A percentile compares a stretch with the other conserved stretches of the same genome.
phyloP scores from a whole-genome alignment of 1,284 basidiomycete genomes.

The Irpex sp. region DNA sequence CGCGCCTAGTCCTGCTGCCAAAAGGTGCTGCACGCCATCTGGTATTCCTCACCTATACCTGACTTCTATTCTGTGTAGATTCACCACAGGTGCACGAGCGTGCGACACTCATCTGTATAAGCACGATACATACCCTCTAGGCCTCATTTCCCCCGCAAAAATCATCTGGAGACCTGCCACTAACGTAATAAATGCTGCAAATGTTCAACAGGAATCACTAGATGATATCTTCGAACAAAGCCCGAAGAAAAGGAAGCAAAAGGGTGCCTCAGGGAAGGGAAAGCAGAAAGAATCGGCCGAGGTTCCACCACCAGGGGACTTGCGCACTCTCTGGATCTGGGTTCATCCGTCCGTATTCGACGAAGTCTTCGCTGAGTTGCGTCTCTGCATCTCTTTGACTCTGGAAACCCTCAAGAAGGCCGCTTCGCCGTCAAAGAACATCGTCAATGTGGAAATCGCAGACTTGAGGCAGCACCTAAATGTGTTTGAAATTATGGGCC shows the following conservation, averaged over 20 bases:
- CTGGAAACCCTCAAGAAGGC: slow-evolving; percentile 40
- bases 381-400: slow-evolving; percentile 43
- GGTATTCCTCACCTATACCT: not conserved
- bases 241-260: too few species aligned
- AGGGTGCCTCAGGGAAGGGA: slow-evolving; percentile 13
- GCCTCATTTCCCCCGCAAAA: slow-evolving; percentile 66
- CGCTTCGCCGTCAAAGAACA: slow-evolving; percentile 22
- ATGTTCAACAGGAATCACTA: slow-evolving; percentile 16
- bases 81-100: slow-evolving; percentile 49
- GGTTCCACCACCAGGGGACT: slow-evolving; percentile 3
- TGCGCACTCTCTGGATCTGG: slow-evolving; percentile 67
- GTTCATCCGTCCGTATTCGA: slow-evolving; percentile 74
- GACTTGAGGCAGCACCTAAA: slow-evolving; percentile 72
- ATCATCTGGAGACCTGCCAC: slow-evolving; percentile 66
- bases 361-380: slow-evolving; percentile 50
- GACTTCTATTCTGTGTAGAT: slow-evolving; percentile 37
- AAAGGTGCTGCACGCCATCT: slow-evolving; percentile 38
- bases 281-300: slow-evolving; percentile 17
- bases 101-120: slow-evolving; percentile 66
- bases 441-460: slow-evolving; percentile 54
- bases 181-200: slow-evolving; percentile 3
- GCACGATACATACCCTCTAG: slow-evolving; percentile 61
- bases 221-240: not conserved
- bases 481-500: slow-evolving; percentile 85
- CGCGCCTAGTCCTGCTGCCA: slow-evolving; percentile 49